Percentiles rank a stretch among this genome's conserved stretches.
Conservation (phyloP, 441 rosid genomes). For the Adansonia grandidieri region DNA sequence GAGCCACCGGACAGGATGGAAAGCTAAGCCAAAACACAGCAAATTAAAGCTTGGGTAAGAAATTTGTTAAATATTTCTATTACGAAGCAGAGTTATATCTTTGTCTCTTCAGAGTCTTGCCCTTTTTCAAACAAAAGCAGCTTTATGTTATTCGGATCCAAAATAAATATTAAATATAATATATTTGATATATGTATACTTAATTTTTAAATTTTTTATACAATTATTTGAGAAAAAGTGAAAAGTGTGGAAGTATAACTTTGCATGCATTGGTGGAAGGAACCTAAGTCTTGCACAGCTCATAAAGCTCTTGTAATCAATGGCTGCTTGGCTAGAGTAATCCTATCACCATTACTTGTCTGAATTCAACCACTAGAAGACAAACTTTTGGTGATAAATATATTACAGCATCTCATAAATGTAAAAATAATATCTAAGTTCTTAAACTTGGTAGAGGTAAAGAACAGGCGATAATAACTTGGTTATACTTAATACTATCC, state of each 20-base stretch:
- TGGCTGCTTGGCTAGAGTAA: constrained; percentile 33
- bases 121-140: constrained; percentile 28
- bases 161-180: too few species aligned
- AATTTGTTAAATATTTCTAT: constrained; percentile 9
- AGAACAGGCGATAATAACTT: constrained; percentile 20
- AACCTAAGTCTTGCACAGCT: constrained; percentile 33
- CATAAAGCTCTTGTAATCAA: constrained; percentile 44
- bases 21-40: constrained; percentile 32
- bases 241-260: background rate
- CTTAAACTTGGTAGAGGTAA: constrained; percentile 30
- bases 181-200: too few species aligned
- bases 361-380: constrained; percentile 54
- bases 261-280: constrained; percentile 25
- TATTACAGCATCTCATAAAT: constrained; percentile 35
- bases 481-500: background rate
- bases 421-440: constrained; percentile 36
- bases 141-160: background rate
- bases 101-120: constrained; percentile 30
- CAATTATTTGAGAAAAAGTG: too few species aligned
- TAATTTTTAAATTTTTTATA: too few species aligned
- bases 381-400: constrained; percentile 58
- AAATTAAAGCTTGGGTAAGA: constrained; percentile 20
- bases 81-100: constrained; percentile 34
- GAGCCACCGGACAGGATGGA: constrained; percentile 29
- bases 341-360: constrained; percentile 49